phyloP scores from a whole-genome alignment of 1,284 basidiomycete species.

The Cutaneotrichosporon arboriforme region DNA sequence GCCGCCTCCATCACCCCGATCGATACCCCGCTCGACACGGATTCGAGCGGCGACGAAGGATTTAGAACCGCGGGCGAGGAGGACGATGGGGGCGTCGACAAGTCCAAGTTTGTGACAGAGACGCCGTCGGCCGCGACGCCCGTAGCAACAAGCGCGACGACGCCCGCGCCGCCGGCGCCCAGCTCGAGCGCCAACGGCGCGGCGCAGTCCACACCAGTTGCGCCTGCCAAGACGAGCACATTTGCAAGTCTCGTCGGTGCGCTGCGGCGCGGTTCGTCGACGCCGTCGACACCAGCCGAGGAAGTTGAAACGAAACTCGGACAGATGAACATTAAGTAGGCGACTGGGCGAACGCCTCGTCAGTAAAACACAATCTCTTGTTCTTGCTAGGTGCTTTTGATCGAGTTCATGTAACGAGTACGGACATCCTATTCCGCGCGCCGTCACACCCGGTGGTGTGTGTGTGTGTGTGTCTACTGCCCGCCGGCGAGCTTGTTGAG shows the following conservation, averaged over 20 bases:
- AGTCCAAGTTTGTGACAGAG: too few relatives aligned
- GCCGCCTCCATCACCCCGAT: not conserved
- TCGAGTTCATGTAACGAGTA: not conserved
- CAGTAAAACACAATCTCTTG: too few relatives aligned
- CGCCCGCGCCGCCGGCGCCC: too few relatives aligned
- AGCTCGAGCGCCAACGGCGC: too few relatives aligned
- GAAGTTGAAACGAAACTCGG: not conserved
- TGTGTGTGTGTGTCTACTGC: constrained; percentile 16
- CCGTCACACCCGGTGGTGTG: not conserved
- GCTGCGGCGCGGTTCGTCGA: not conserved
- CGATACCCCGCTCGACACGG: not conserved
- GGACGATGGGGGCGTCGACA: not conserved
- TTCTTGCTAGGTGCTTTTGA: not conserved
- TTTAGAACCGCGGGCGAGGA: constrained; percentile 4
- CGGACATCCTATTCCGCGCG: not conserved
- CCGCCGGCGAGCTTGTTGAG: constrained; percentile 33
- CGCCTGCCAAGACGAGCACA: not conserved
- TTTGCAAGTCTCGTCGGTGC: not conserved
- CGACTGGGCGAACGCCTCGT: too few relatives aligned
- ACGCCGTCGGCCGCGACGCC: too few relatives aligned
- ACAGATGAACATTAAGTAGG: not conserved
- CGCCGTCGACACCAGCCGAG: not conserved
- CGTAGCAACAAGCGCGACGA: too few relatives aligned
- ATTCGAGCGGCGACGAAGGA: not conserved
- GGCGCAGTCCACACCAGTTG: not conserved